These are phyloP conservation scores for Malassezia caprae DNA, from an alignment of 1,284 basidiomycete genomes.

Conservation along the genomic window DNA sequence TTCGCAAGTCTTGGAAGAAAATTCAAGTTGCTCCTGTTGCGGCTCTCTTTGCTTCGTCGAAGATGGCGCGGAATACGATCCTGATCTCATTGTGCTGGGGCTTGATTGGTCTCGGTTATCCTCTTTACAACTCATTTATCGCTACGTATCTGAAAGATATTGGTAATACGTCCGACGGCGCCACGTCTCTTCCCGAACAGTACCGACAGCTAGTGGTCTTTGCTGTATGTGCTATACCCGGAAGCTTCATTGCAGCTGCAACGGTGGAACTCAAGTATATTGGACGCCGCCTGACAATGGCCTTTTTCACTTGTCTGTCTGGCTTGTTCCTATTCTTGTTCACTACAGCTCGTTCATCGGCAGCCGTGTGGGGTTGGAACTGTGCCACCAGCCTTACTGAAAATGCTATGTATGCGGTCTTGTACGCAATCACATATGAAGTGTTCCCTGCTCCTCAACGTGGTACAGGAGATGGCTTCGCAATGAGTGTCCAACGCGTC, in stretches of 20 bases:
- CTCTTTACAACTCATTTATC: slow-evolving; percentile 61
- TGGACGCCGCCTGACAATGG: slow-evolving; percentile 59
- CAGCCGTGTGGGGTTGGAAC: slow-evolving; percentile 62
- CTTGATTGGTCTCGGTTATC: slow-evolving; percentile 64
- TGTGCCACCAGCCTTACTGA: slow-evolving; percentile 56
- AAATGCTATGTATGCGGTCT: slow-evolving; percentile 62
- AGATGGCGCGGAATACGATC: slow-evolving; percentile 58
- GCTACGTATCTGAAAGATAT: slow-evolving; percentile 56
- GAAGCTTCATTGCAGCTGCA: slow-evolving; percentile 55
- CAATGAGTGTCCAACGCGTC: slow-evolving; percentile 56
- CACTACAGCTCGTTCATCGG: slow-evolving; percentile 59
- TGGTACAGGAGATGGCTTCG: slow-evolving; percentile 63
- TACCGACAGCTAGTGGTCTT: slow-evolving; percentile 56
- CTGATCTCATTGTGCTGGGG: slow-evolving; percentile 59
- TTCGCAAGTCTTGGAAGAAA: slow-evolving; percentile 14
- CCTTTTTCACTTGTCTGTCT: slow-evolving; percentile 58
- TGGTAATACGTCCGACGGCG: slow-evolving; percentile 48
- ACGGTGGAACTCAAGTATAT: slow-evolving; percentile 58
- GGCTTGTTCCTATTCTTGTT: slow-evolving; percentile 61
- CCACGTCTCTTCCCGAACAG: slow-evolving; percentile 54
- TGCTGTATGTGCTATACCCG: slow-evolving; percentile 59
- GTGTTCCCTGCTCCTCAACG: slow-evolving; percentile 63
- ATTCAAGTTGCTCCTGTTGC: slow-evolving; percentile 52
- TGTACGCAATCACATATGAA: slow-evolving; percentile 59
- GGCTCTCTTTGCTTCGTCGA: slow-evolving; percentile 58